Percentiles rank a stretch among this genome's conserved stretches.
phyloP scores from a whole-genome alignment of 1,139 yeast species.

The Pichia sp. region DNA sequence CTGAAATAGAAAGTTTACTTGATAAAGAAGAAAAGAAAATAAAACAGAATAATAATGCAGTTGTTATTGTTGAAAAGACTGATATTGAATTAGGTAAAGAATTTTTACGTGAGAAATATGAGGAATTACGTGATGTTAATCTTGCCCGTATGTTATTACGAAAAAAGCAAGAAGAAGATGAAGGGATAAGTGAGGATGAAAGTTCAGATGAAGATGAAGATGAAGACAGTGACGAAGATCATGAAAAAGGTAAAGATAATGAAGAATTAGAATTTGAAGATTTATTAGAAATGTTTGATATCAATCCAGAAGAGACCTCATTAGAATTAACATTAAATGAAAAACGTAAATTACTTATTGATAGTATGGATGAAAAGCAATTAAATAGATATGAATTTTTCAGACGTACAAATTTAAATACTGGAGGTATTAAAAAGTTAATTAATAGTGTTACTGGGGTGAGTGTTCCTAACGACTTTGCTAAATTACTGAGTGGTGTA shows the following conservation, averaged over 20 bases:
- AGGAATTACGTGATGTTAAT: too few relatives aligned
- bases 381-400: conserved; percentile 85
- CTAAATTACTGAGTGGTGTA: conserved; percentile 78
- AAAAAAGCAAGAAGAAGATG: too few relatives aligned
- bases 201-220: conserved; percentile 24
- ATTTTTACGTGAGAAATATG: too few relatives aligned
- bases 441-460: conserved; percentile 79
- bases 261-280: conserved; percentile 18
- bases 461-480: conserved; percentile 75
- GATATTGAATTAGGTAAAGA: too few relatives aligned
- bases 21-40: background rate
- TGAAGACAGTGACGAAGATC: background rate
- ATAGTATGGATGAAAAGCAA: conserved; percentile 71
- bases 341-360: conserved; percentile 49
- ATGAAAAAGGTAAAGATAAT: background rate
- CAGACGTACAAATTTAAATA: conserved; percentile 75
- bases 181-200: conserved; percentile 19
- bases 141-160: too few relatives aligned
- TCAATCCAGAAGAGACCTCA: conserved; percentile 26
- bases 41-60: too few relatives aligned
- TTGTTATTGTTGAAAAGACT: too few relatives aligned
- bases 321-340: conserved; percentile 23
- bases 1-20: conserved; percentile 5
- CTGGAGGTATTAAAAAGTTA: conserved; percentile 74
- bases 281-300: conserved; percentile 24